Conservation (phyloP, 805 yeast species). For the Lachancea dasiensis region DNA sequence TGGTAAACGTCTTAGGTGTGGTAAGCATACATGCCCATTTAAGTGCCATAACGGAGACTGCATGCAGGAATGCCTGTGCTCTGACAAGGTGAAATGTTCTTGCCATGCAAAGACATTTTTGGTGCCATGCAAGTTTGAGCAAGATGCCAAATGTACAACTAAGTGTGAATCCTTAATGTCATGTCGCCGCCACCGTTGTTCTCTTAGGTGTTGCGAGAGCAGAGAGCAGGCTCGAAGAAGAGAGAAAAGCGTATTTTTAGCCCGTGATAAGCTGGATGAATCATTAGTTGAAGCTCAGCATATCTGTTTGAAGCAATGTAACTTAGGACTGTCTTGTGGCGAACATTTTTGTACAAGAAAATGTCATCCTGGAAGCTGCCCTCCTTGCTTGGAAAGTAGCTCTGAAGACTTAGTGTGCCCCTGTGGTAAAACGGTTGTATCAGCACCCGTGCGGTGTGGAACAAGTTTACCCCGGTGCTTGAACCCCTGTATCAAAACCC, state of each 20-base stretch:
- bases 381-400: constrained; percentile 75
- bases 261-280: constrained; percentile 39
- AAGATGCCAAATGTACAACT: constrained; percentile 56
- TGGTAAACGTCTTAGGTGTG: constrained; percentile 60
- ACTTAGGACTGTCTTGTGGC: constrained; percentile 56
- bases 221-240: constrained; percentile 51
- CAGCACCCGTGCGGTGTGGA: constrained; percentile 86
- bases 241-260: constrained; percentile 39
- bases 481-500: constrained; percentile 53
- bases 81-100: constrained; percentile 48
- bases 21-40: constrained; percentile 60
- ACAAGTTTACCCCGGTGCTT: constrained; percentile 58
- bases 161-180: constrained; percentile 70
- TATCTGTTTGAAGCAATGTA: constrained; percentile 64
- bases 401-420: constrained; percentile 72
- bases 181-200: constrained; percentile 78
- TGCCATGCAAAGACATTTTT: constrained; percentile 54
- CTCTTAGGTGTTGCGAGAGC: constrained; percentile 59
- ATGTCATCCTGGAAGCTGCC: constrained; percentile 78
- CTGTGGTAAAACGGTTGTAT: constrained; percentile 72
- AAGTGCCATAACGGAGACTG: constrained; percentile 77
- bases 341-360: constrained; percentile 61
- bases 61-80: constrained; percentile 53
- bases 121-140: constrained; percentile 59
- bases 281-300: constrained; percentile 68